Evolutionary conservation across 1,284 basidiomycete species (phyloP).

Genomic region (Ceratobasidium sp.): DNA sequence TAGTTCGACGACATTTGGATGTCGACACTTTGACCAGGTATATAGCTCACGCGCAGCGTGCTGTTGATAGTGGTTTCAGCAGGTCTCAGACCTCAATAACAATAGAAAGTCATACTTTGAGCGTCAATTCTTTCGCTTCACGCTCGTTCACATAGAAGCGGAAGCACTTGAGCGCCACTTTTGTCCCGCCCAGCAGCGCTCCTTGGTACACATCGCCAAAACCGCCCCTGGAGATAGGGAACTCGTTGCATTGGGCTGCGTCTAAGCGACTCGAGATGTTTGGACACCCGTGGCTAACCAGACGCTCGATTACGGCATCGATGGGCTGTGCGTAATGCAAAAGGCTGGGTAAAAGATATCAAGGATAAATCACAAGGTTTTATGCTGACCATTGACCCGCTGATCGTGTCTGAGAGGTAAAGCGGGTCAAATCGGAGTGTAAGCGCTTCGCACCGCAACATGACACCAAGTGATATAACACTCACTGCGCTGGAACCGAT

Average conservation of each 20-base stretch:
- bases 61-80: background rate
- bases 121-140: background rate
- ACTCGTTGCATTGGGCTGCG: background rate
- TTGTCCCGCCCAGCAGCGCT: background rate
- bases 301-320: background rate
- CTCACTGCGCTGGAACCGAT: no score
- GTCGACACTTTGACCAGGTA: conserved; percentile 17
- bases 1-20: background rate
- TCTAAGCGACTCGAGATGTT: background rate
- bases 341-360: background rate
- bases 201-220: conserved; percentile 23
- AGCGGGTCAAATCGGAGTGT: no score
- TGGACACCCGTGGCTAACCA: background rate
- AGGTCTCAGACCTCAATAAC: background rate
- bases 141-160: background rate
- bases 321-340: background rate
- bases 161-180: conserved; percentile 2
- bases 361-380: no score
- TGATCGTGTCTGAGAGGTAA: no score
- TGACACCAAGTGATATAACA: no score
- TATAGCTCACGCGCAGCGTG: background rate
- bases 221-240: conserved; percentile 5
- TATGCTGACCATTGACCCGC: no score
- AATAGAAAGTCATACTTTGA: background rate
- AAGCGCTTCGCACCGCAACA: no score